Evolutionary conservation across 495 filamentous ascomycete genomes (phyloP).

Genomic region (Lepidopterella palustris): DNA sequence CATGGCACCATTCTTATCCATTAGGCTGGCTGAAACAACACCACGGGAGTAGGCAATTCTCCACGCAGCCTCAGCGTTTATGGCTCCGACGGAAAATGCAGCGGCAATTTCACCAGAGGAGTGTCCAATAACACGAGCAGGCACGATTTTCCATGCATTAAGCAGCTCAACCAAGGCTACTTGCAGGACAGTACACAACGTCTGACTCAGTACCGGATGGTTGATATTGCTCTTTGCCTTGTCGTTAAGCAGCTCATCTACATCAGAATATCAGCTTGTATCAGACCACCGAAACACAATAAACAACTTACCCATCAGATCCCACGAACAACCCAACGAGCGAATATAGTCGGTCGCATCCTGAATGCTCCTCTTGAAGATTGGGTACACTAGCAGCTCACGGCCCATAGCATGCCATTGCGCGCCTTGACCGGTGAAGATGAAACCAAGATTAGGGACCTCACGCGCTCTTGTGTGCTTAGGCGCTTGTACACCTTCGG

Average conservation of each 20-base stretch:
- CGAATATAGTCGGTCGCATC: conserved; percentile 18
- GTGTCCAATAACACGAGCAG: not conserved
- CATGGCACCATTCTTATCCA: not conserved
- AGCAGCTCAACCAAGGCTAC: conserved; percentile 20
- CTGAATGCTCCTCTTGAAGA: conserved; percentile 24
- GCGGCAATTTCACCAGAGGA: conserved; percentile 5
- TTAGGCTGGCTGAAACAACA: not conserved
- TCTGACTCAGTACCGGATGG: not conserved
- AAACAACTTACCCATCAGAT: conserved; percentile 9
- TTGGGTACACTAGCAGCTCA: conserved; percentile 28
- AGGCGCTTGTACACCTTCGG: not conserved
- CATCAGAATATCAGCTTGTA: conserved; percentile 7
- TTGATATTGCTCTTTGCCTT: not conserved
- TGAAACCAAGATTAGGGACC: conserved; percentile 23
- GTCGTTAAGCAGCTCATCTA: conserved; percentile 10
- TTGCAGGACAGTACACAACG: conserved; percentile 1
- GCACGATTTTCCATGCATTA: not conserved
- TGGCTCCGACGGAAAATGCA: not conserved
- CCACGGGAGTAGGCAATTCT: conserved; percentile 1
- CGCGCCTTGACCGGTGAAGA: conserved; percentile 43
- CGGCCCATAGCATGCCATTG: conserved; percentile 38
- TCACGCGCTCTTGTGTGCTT: not conserved
- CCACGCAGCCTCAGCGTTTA: conserved; percentile 10
- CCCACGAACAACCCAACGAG: conserved; percentile 23
- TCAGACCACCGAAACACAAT: no score